Base-by-base conservation (phyloP, 306 rosid genomes). In the Quercus glauca region DNA sequence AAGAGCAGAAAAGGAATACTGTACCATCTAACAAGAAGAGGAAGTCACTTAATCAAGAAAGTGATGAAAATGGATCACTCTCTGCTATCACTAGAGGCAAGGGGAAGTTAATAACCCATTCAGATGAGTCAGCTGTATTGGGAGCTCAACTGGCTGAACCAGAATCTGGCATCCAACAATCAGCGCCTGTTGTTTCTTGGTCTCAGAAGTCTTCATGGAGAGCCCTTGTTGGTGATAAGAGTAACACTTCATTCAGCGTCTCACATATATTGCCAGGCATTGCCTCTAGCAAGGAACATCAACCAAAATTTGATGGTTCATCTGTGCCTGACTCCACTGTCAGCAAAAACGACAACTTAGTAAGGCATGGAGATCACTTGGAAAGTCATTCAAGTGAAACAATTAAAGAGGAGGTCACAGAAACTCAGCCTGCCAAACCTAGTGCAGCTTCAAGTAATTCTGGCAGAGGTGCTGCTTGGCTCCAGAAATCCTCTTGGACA, bases 171-270 rank as follows among this genome's bases (percentile, higher is more conserved):
- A 75, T 70, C 59, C 88, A 61, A 26, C 80, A 78, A 49, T 77
- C 85, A 5, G 55, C 72, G 19, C 65, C 55, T 23, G 75, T 80
- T 72, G 89, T 82, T 73, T 90, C 89, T 43, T 86, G 94, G 90
- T 84, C 87, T 45, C 96, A 88, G 80, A 94, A 92, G 80, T 87
- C 94, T 70, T 92, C 96, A 49, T 94, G 97, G 97, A 92, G 51
- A 81, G 43, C 90, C 83, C 97, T 92, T 84, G 80, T 94, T 69
- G 76, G 82, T 80, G 85, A 84, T 21, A 84, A 81, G 76, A 78
- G 80, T 64, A 82, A 58, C 58, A 74, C 76, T 81, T 21, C 90
- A 56, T 94, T 92, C 78, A 86, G 78, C 59, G 69, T 91, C 31
- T 85, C 93, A 41, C 77, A 80, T 58, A 78, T 87, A 77, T 68